Conservation (phyloP, 768 basidiomycete species). For the Xanthoconium purpureum region DNA sequence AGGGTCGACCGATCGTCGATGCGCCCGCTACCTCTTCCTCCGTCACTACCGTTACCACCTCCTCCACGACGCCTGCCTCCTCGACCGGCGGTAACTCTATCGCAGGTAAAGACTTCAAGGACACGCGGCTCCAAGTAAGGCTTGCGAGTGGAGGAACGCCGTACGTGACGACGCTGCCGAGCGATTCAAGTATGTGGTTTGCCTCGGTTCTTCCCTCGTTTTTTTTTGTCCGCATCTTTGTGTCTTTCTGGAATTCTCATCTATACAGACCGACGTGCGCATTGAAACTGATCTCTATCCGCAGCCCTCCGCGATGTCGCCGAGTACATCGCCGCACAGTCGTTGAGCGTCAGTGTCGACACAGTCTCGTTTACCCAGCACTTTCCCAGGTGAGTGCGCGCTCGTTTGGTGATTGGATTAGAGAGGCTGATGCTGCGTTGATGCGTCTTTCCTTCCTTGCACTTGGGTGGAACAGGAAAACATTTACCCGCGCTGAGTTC, state of each 20-base stretch:
- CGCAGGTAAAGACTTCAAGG: constrained; percentile 74
- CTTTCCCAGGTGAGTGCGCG: constrained; percentile 70
- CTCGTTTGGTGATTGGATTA: too few relatives aligned
- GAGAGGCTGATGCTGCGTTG: background rate
- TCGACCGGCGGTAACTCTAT: constrained; percentile 32
- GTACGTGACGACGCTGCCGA: constrained; percentile 75
- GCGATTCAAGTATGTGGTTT: constrained; percentile 63
- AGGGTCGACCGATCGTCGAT: constrained; percentile 55
- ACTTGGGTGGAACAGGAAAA: constrained; percentile 43
- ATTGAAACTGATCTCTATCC: background rate
- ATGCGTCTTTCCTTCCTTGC: background rate
- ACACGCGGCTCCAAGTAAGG: constrained; percentile 89
- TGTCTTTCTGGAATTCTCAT: too few relatives aligned
- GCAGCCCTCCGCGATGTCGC: constrained; percentile 82
- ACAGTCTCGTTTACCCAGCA: constrained; percentile 74
- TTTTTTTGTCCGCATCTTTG: too few relatives aligned
- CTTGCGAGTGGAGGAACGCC: constrained; percentile 76
- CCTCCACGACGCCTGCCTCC: constrained; percentile 23
- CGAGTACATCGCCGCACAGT: constrained; percentile 80
- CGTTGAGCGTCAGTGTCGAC: constrained; percentile 65
- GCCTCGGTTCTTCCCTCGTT: background rate
- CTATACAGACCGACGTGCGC: too few relatives aligned
- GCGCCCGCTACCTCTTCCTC: constrained; percentile 25
- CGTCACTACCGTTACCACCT: too few relatives aligned
- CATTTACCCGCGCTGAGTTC: constrained; percentile 69